Conservation (phyloP, 1,284 basidiomycete genomes). For the Boletus smithii region DNA sequence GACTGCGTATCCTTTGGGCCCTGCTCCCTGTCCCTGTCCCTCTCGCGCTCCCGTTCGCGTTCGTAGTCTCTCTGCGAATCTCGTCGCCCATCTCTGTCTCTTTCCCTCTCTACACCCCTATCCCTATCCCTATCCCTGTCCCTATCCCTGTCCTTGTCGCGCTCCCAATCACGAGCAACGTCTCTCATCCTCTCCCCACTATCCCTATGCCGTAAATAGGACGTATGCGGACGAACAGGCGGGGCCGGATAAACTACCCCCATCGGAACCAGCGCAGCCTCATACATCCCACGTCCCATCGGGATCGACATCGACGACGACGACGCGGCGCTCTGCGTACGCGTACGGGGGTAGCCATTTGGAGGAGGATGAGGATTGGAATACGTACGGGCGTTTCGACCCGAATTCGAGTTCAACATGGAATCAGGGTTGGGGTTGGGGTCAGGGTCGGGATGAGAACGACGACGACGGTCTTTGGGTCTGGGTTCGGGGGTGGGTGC, state of each 20-base stretch:
- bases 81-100: background rate
- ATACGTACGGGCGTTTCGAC: background rate
- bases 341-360: constrained; percentile 2
- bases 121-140: background rate
- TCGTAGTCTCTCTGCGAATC: constrained; percentile 10
- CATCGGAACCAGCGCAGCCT: constrained; percentile 32
- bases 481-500: background rate
- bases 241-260: constrained; percentile 33
- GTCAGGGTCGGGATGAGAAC: background rate
- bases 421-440: background rate
- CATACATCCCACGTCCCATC: constrained; percentile 23
- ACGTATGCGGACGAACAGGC: constrained; percentile 28
- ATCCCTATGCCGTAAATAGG: constrained; percentile 20
- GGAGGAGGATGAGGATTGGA: background rate
- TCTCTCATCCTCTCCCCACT: background rate
- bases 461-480: background rate
- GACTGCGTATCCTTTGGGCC: too few relatives aligned
- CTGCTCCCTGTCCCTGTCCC: too few relatives aligned
- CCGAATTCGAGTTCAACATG: too few relatives aligned
- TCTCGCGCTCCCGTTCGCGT: too few relatives aligned
- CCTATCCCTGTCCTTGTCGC: background rate
- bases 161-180: background rate
- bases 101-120: background rate
- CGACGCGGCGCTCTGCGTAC: constrained; percentile 17
- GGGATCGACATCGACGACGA: too few relatives aligned